Evolutionary conservation across 495 filamentous ascomycete species (phyloP), one percentile per base, ranked within the genome.

Genomic region (Tetracladium setigerum): DNA sequence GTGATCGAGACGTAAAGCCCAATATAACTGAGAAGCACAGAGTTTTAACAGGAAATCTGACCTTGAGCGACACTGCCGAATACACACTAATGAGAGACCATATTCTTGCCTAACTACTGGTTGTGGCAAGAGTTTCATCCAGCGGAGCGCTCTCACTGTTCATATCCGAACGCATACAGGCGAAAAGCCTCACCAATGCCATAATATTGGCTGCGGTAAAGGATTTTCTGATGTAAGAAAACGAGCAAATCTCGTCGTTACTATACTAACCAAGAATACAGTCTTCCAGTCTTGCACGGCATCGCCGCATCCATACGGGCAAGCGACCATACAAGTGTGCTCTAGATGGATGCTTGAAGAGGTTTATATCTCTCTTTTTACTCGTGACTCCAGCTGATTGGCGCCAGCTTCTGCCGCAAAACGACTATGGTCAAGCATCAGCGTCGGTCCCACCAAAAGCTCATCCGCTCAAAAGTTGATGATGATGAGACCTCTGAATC

Each of bases 1-100:
- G 30, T 6, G 13, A 1, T 32, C 14, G 22, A 33, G 22, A 27
- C 22, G 17, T 30, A n/a, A n/a, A 30, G 17, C 36, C 31, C n/a
- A n/a, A n/a, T n/a, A n/a, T n/a, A 27, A 27, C 40, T 42, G 39
- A 50, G 17, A 49, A 24, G 11, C 24, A 50, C 49, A 94, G 87
- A 86, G 84, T 49, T 95, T 95, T 76, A 92, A 91, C 74, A 81
- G 88, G 67, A 95, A 92, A 63, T 95, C 88, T 8, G 88, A 95
- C 67, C 74, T 95, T 43, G 84, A 87, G 63, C 76, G 88, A 59
- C 88, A 95, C 62, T 86, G 85, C 62, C 78, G 88, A 41, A 95
- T 95, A 60, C 88, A 95, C 57, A 95, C 88, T 54, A 90, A 91
- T 62, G 88, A 92, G 59, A 72, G 88, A 41, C 88, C 88, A 27